Base-by-base conservation (phyloP, 2,329 filamentous ascomycete species). In the Paecilomyces sp. region DNA sequence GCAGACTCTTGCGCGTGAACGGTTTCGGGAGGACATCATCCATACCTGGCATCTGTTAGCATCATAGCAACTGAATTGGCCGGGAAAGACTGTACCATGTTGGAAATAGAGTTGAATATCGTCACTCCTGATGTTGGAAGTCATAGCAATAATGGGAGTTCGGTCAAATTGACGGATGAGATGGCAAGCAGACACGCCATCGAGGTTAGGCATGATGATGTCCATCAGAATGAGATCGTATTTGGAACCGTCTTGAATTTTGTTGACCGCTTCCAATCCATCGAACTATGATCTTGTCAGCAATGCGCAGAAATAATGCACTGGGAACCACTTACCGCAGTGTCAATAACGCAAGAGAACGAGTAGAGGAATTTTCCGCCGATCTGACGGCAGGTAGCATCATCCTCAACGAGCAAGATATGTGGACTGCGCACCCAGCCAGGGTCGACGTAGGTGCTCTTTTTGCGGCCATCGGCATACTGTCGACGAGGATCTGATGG, bases 51-150 rank as follows among this genome's bases (percentile, higher is more conserved):
- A 30, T 3, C 25, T 34, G 66, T 80, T 63, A 68, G 67, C 60
- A 60, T 53, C 25, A 75, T 22, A 5, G 8, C 47, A 7, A 36
- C 28, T 31, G 3, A 22, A 28, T 22, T 9, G 57, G 24, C 24
- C 7, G 50, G 24, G 6, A 33, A 25, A 25, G 13, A 69, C 88
- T 47, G 80, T 83, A 94, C 92, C 94, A 77, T 96, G 92, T 68
- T 93, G 88, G 78, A 97, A 97, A 73, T 99, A 99, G 78, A 95
- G 92, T 58, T 93, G 90, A 62, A 97, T 95, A 72, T 99, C 94
- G 69, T 97, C 93, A 62, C 91, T 92, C 64, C 94, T 86, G 64
- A 99, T 97, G 71, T 97, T 99, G 3, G 93, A 97, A 2, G 94
- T 99, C 94, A 99, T 97, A 54, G 94, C 94, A 60, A 99, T 91